Evolutionary conservation across 805 yeast species (phyloP), one percentile per base, ranked within the genome.

Genomic region (Wickerhamomyces chambardii): DNA sequence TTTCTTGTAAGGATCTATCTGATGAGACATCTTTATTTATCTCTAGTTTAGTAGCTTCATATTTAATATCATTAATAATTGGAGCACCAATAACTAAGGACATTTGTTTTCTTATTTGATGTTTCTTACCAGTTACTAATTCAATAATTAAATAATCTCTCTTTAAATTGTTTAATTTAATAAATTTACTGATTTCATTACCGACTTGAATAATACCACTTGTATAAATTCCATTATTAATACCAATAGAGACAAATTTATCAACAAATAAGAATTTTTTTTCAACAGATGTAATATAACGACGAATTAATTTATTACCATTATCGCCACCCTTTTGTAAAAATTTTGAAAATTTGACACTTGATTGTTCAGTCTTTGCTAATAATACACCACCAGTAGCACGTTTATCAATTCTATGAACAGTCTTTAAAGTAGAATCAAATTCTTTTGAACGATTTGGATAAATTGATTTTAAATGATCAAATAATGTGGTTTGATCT

Each of bases 301-400:
- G 49, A 38, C 70, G 47, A 11, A 38, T 48, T 17, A 65, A 44
- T 15, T 40, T 41, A 41, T 43, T 53, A 0, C 71, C 70, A n/a
- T 35, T 33, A 24, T 58, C 47, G 0, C 66, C 67, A 19, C 66
- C 65, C 24, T 43, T 32, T 30, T 40, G 38, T 12, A 66, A 41
- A 31, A 59, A 51, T 29, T 48, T 55, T 7, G 56, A 46, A 36
- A 65, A 61, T 34, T 43, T 44, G 15, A 40, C 47, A 1, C 68
- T 64, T 0, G 58, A 46, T 8, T 43, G 46, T 33, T 53, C 48
- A 32, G 50, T 56, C 34, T 48, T 53, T 2, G 68, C 63, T 5
- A 64, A 33, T 3, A 65, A 45, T 31, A 64, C 36, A 1, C 68
- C 68, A 17, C 71, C 71, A 15, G 66, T 58, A 6, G 62, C 70